Conservation (phyloP, 768 basidiomycete species). For the Lactifluus volemus region DNA sequence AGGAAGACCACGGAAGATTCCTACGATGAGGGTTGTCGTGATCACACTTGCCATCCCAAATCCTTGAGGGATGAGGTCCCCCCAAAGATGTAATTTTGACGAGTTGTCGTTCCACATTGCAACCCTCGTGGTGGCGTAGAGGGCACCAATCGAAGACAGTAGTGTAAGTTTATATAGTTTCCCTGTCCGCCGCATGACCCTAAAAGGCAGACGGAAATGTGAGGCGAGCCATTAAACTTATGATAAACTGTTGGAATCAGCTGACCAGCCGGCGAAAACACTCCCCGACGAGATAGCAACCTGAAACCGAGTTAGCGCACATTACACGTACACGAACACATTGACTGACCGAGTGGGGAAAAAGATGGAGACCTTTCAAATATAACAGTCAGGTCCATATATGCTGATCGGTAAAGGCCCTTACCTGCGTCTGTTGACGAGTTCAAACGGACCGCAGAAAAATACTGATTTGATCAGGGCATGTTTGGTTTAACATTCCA, state of each 20-base stretch:
- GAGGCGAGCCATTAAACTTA: conserved; percentile 2
- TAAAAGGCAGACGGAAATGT: conserved; percentile 24
- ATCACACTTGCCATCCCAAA: conserved; percentile 80
- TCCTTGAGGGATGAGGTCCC: conserved; percentile 72
- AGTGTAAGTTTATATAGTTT: conserved; percentile 74
- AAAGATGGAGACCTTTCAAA: conserved; percentile 64
- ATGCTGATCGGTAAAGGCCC: conserved; percentile 1
- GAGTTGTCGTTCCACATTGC: conserved; percentile 59
- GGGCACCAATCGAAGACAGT: conserved; percentile 47
- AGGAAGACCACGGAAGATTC: conserved; percentile 23
- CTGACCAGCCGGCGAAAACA: conserved; percentile 78
- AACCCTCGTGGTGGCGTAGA: conserved; percentile 54
- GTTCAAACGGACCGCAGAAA: conserved; percentile 66
- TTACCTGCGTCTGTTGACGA: conserved; percentile 66
- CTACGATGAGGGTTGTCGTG: conserved; percentile 77
- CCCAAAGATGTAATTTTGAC: conserved; percentile 56
- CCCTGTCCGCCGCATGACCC: conserved; percentile 82
- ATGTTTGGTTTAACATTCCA: conserved; percentile 10
- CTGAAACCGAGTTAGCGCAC: conserved; percentile 30
- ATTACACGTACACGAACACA: conserved; percentile 19
- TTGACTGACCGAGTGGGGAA: conserved; percentile 76
- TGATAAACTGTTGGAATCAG: conserved; percentile 10
- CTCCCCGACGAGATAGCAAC: conserved; percentile 78
- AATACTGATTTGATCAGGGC: conserved; percentile 44
- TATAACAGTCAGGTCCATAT: not conserved